Conservation (phyloP, 2,329 filamentous ascomycete species). For the Pseudocercospora ulei region DNA sequence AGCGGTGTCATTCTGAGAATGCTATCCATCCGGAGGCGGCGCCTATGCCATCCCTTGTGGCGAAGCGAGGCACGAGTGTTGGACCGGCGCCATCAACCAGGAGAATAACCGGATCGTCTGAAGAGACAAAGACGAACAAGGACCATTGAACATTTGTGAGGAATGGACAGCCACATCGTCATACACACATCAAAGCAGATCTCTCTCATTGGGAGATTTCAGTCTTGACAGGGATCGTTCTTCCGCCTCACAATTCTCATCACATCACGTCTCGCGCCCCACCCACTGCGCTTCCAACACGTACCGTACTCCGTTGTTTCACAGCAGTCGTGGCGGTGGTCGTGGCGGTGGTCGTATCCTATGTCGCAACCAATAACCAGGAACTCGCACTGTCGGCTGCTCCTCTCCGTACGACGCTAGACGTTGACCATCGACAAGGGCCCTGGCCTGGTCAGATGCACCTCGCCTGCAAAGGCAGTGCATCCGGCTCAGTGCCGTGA, state of each 20-base stretch:
- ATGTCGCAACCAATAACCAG: conserved; percentile 5
- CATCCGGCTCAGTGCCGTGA: conserved; percentile 8
- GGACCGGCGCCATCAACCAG: conserved; percentile 17
- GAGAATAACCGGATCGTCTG: no score
- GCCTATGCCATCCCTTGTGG: conserved; percentile 4
- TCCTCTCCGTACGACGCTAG: conserved; percentile 6
- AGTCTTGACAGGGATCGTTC: no score
- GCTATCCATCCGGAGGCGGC: conserved; percentile 22
- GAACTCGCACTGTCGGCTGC: conserved; percentile 1
- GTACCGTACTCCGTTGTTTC: no score
- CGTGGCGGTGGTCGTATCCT: no score
- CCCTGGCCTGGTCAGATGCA: conserved; percentile 7
- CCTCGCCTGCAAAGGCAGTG: conserved; percentile 9
- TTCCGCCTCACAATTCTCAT: no score
- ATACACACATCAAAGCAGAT: no score
- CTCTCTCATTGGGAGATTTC: no score
- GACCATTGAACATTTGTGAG: no score
- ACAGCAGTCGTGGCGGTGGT: no score
- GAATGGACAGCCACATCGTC: no score
- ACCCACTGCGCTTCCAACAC: no score
- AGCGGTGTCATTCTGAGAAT: conserved; percentile 28
- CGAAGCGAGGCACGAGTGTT: conserved; percentile 22
- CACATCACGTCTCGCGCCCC: no score
- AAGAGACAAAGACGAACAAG: conserved; percentile 9
- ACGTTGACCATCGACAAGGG: conserved; percentile 4